Base-by-base conservation (phyloP, 495 filamentous ascomycete species). In the Hypoxylon trugodes region DNA sequence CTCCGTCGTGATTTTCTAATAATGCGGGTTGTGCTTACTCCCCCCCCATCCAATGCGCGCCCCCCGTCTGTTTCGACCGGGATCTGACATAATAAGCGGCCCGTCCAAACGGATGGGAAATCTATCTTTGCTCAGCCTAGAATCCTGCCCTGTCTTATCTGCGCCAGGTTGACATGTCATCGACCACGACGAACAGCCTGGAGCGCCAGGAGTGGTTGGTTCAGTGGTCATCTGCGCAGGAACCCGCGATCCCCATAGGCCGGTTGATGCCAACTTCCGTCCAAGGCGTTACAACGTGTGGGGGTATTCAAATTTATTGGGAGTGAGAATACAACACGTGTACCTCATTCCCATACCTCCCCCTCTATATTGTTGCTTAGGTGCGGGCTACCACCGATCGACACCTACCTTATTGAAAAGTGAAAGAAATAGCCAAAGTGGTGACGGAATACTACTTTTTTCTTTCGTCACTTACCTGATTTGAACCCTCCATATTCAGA, bases 171-270 rank as follows among this genome's bases (percentile, higher is more conserved):
- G 65, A 55, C 59, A 71, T 70, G 64, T 65, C 70, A 67, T 72
- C 63, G 43, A 66, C 57, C 67, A 61, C 61, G 55, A 53, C 53
- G 60, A 45, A 26, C 41, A 33, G 49, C 22, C 41, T 59, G 40
- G 43, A 60, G 54, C 45, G 21, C 56, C 55, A 26, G 63, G 33
- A 53, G 35, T 67, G 60, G 61, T 45, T 60, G 57, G 53, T 41
- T 30, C 30, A 40, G 66, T 72, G 64, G 70, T 72, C 70, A 72
- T 68, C 70, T 63, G 70, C 70, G 70, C 70, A 72, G 70, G 70
- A 72, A 72, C 70, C 67, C 67, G 68, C 40, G 41, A 59, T 65
- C 58, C 61, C 68, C 68, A 70, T 72, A 72, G 70, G 70, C 50
- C 64, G 63, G 63, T 46, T 55, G 49, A 50, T 54, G 65, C 65